Evolutionary conservation across 306 rosid species (phyloP).

Genomic region (Potentilla sterilis): DNA sequence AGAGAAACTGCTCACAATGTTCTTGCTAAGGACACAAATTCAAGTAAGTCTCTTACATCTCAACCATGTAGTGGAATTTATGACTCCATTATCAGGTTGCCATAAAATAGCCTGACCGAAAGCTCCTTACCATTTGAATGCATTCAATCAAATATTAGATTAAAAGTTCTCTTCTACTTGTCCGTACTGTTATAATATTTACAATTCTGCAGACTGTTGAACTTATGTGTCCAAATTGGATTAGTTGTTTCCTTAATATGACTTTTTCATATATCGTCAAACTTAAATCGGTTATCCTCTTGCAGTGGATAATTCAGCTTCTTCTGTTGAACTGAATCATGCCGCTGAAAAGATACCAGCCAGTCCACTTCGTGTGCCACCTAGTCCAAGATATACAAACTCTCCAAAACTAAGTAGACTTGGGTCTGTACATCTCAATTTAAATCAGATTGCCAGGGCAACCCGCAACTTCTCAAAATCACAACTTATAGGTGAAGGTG

Average conservation of each 20-base stretch:
- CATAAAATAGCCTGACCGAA: neutral
- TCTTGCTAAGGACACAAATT: conserved; percentile 50
- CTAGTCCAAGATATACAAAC: conserved; percentile 77
- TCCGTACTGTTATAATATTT: conserved; percentile 14
- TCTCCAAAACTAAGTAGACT: conserved; percentile 76
- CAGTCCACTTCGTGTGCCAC: conserved; percentile 79
- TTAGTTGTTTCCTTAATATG: conserved; percentile 1
- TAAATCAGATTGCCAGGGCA: conserved; percentile 69
- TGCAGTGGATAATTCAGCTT: conserved; percentile 54
- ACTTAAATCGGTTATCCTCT: conserved; percentile 27
- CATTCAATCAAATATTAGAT: conserved; percentile 3
- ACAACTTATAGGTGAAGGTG: conserved; percentile 79
- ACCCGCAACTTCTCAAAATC: conserved; percentile 81
- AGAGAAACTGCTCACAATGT: conserved; percentile 44
- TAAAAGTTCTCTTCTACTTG: conserved; percentile 6
- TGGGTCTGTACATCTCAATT: conserved; percentile 68
- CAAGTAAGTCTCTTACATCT: conserved; percentile 60
- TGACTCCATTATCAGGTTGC: neutral
- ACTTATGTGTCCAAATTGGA: conserved; percentile 5
- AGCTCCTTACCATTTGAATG: conserved; percentile 11
- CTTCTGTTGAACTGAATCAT: conserved; percentile 51
- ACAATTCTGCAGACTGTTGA: conserved; percentile 2
- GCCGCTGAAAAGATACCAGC: conserved; percentile 56
- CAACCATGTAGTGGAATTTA: neutral
- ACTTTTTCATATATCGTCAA: neutral